These are phyloP conservation scores for Begonia fuchsioides DNA, from an alignment of 306 rosid genomes.

Conservation along the genomic window DNA sequence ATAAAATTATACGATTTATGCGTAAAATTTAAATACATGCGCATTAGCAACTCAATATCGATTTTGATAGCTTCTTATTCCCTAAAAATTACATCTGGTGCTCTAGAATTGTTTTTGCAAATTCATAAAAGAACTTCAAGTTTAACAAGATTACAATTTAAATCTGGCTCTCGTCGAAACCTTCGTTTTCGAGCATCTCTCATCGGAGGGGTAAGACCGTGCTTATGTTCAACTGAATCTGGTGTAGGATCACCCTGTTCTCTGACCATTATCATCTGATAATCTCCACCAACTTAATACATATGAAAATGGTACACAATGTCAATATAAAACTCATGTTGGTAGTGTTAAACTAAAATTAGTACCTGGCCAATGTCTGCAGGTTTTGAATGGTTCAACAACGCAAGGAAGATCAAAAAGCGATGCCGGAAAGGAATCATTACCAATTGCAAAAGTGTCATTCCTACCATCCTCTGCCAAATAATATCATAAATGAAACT, in stretches of 20 bases:
- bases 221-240: constrained; percentile 63
- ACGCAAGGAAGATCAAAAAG: constrained; percentile 70
- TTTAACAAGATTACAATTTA: constrained; percentile 35
- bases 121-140: not conserved
- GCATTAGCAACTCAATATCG: too few relatives aligned
- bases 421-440: constrained; percentile 65
- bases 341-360: not conserved
- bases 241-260: constrained; percentile 42
- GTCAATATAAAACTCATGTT: too few relatives aligned
- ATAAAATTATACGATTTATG: too few relatives aligned
- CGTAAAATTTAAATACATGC: constrained; percentile 87
- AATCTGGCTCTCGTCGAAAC: constrained; percentile 90
- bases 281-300: constrained; percentile 1
- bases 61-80: too few relatives aligned
- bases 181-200: constrained; percentile 92
- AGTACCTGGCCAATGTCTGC: constrained; percentile 60
- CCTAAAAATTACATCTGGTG: not conserved
- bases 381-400: constrained; percentile 75
- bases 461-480: constrained; percentile 47
- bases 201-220: constrained; percentile 94
- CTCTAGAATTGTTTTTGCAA: not conserved
- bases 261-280: constrained; percentile 63
- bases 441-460: constrained; percentile 43
- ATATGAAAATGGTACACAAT: not conserved
- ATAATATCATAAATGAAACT: constrained; percentile 3